Base-by-base conservation (phyloP, 768 basidiomycete species). In the Lentinula detonsa region DNA sequence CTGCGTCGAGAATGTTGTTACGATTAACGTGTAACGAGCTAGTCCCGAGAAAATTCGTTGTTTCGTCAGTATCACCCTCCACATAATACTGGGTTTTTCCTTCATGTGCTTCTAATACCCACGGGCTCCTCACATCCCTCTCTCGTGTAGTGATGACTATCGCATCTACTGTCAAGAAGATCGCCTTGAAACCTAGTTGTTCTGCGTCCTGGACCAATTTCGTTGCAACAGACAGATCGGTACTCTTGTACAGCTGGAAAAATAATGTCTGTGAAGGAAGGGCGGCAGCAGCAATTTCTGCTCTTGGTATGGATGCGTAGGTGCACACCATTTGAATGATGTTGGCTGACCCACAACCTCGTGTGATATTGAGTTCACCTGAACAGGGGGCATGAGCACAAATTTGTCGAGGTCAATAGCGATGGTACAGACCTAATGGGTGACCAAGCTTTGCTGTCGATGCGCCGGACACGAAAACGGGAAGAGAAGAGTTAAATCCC, bases 151-250 rank as follows among this genome's bases (percentile, higher is more conserved):
- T 88, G 2, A 87, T 78, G 43, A 89, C 84, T n/a, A 91, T 78
- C 0, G 92, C 90, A 72, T 98, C 95, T 2, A 96, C 94, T 2
- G 95, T 97, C 59, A 98, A 77, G 71, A 93, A 93, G 61, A 98
- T 90, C 0, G 91, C 93, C 52, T 88, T 92, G 73, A 90, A 95
- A 0, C 93, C 92, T 3, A 91, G 73, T 34, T 72, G 69, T 61
- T 89, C 88, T 21, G 93, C 82, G 54, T 90, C 85, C 50, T 80
- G 78, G 15, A 97, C 81, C 33, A 91, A 83, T 63, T 80, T 78
- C 68, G 85, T 86, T 1, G 93, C 92, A 39, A 80, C 76, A 13
- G 73, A 67, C 61, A 91, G 82, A 67, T 91, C 78, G 48, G 77
- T 76, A 73, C 93, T 85, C 67, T 96, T 91, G 75, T 98, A 96